Conservation (phyloP, 495 filamentous ascomycete species). For the Penicillium robsamsonii region DNA sequence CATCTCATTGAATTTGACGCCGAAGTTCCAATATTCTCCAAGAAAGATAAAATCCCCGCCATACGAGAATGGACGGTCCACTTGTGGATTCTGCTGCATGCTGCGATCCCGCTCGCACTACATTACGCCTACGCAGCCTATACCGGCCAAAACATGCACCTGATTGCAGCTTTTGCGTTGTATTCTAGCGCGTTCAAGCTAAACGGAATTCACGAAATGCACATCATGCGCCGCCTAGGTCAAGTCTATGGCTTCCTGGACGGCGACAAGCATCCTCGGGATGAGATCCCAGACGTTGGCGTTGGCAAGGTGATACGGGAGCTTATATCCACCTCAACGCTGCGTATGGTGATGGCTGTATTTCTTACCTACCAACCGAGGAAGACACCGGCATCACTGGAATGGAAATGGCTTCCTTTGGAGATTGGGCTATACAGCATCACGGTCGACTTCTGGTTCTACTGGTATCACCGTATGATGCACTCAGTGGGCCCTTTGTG, state of each 20-base stretch:
- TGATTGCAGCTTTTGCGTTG: slow-evolving; percentile 20
- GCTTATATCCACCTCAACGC: slow-evolving; percentile 23
- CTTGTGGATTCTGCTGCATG: slow-evolving; percentile 28
- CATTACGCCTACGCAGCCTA: slow-evolving; percentile 25
- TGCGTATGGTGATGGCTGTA: slow-evolving; percentile 27
- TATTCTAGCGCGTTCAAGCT: slow-evolving; percentile 27
- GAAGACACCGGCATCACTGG: slow-evolving; percentile 14
- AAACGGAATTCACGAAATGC: slow-evolving; percentile 28
- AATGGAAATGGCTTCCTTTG: slow-evolving; percentile 27
- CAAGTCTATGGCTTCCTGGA: slow-evolving; percentile 29
- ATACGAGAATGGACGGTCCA: slow-evolving; percentile 25
- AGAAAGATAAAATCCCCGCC: slow-evolving; percentile 28
- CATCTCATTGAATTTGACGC: slow-evolving; percentile 20
- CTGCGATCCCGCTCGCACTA: slow-evolving; percentile 21
- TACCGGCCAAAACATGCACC: slow-evolving; percentile 16
- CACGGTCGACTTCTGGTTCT: slow-evolving; percentile 32
- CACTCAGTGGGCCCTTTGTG: slow-evolving; percentile 23
- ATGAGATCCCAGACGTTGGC: slow-evolving; percentile 29
- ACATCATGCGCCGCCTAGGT: slow-evolving; percentile 28
- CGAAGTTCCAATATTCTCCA: slow-evolving; percentile 24
- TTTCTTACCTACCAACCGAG: slow-evolving; percentile 40
- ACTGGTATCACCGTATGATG: slow-evolving; percentile 32
- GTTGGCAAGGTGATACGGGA: slow-evolving; percentile 27
- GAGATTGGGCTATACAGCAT: slow-evolving; percentile 31
- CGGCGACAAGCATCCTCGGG: slow-evolving; percentile 30